Base-by-base conservation (phyloP, 2,329 filamentous ascomycete genomes). In the Neoarthrinium moseri region DNA sequence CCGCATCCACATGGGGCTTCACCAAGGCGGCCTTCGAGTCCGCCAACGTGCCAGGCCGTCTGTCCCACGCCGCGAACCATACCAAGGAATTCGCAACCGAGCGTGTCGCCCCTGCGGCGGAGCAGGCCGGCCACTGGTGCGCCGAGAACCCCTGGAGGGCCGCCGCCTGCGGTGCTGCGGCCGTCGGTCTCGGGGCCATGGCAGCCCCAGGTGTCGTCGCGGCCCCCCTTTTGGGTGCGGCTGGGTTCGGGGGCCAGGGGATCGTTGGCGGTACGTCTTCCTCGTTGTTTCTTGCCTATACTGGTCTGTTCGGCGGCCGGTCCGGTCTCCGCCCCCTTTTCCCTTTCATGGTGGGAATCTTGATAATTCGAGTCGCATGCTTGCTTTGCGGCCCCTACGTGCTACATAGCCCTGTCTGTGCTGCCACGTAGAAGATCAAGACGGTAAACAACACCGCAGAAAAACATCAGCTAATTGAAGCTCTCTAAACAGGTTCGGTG, bases 401-500 rank as follows among this genome's bases (percentile, higher is more conserved):
- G n/a, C n/a, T n/a, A n/a, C n/a, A n/a, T n/a, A n/a, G n/a, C n/a
- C n/a, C n/a, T n/a, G n/a, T n/a, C n/a, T n/a, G n/a, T n/a, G n/a
- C n/a, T n/a, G n/a, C n/a, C n/a, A n/a, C n/a, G n/a, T n/a, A n/a
- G n/a, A n/a, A n/a, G n/a, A n/a, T n/a, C n/a, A n/a, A n/a, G n/a
- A n/a, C n/a, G n/a, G n/a, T n/a, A n/a, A n/a, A n/a, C n/a, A n/a
- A n/a, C n/a, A n/a, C n/a, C n/a, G n/a, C n/a, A n/a, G n/a, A n/a
- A n/a, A n/a, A n/a, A n/a, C n/a, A n/a, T n/a, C n/a, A n/a, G n/a
- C n/a, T n/a, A 35, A 15, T 35, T 11, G 4, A 5, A 6, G 20
- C 33, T 35, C 13, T 2, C 33, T 5, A 11, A 2, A 5, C 3
- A 63, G 61, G 54, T 1, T 57, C 61, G 3, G 1, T 49, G 10